These are phyloP conservation scores for Plectosphaerella cucumerina DNA, from an alignment of 2,329 filamentous ascomycete species.

Conservation along the genomic window DNA sequence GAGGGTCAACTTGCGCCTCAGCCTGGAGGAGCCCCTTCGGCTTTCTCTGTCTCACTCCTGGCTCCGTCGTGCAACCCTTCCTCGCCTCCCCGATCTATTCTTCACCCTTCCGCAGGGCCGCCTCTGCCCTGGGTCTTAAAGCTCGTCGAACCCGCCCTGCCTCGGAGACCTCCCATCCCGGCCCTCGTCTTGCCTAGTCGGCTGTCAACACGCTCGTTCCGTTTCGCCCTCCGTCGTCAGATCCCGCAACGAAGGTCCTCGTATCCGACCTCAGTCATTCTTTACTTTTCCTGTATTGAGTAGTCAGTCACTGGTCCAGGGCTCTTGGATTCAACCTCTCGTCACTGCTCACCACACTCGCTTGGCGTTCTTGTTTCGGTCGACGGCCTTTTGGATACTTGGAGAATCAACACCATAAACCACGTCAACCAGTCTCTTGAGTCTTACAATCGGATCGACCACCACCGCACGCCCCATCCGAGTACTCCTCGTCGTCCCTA, in stretches of 20 bases:
- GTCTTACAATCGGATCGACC: no score
- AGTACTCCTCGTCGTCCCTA: neutral
- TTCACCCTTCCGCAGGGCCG: constrained; percentile 1
- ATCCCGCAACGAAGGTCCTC: neutral
- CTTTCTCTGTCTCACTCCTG: constrained; percentile 4
- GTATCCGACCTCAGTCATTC: neutral
- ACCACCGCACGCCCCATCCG: neutral
- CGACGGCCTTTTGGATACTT: no score
- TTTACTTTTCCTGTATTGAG: neutral
- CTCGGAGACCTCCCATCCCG: neutral
- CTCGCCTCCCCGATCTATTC: neutral
- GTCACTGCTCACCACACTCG: neutral
- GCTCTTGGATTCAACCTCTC: neutral
- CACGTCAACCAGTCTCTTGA: no score
- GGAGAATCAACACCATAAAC: no score
- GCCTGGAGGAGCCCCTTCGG: constrained; percentile 1
- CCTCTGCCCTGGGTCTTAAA: neutral
- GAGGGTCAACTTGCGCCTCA: neutral
- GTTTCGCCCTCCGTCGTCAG: no score
- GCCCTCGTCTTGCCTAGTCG: neutral
- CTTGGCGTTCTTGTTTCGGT: neutral
- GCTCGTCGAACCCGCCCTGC: neutral
- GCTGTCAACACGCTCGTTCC: no score
- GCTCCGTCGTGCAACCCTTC: constrained; percentile 1
- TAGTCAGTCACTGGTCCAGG: neutral